phyloP scores from a whole-genome alignment of 768 basidiomycete species.

The Lentinula sp. region DNA sequence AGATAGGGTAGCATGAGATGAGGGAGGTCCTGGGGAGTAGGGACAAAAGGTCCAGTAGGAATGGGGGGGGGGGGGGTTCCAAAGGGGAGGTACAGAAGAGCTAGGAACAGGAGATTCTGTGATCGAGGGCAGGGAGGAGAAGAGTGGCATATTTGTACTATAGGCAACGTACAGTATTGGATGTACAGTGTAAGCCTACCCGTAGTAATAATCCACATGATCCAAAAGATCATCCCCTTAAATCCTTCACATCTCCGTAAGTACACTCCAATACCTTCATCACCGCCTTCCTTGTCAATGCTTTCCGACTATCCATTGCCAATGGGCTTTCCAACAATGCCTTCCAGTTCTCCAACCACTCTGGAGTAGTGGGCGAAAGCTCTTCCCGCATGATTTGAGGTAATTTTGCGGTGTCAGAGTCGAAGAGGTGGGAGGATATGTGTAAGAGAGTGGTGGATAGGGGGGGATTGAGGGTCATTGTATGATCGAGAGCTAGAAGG shows the following conservation, averaged over 20 bases:
- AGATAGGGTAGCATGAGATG: too few relatives aligned
- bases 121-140: too few relatives aligned
- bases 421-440: conserved; percentile 64
- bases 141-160: too few relatives aligned
- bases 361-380: conserved; percentile 65
- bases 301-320: conserved; percentile 22
- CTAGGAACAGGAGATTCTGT: too few relatives aligned
- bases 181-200: too few relatives aligned
- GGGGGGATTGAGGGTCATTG: conserved; percentile 50
- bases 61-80: too few relatives aligned
- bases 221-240: conserved; percentile 41
- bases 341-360: conserved; percentile 69
- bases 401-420: conserved; percentile 58
- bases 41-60: too few relatives aligned
- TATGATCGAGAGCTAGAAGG: conserved; percentile 59
- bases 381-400: conserved; percentile 60
- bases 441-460: conserved; percentile 60
- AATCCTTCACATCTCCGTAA: conserved; percentile 61
- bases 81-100: too few relatives aligned
- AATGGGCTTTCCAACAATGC: conserved; percentile 29
- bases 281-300: conserved; percentile 48
- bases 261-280: conserved; percentile 52
- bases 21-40: too few relatives aligned
- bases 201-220: conserved; percentile 23
- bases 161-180: too few relatives aligned